Evolutionary conservation across 176 grass and related monocot genomes (phyloP), one percentile per base, ranked within the genome.

Genomic region (Areca catechu): DNA sequence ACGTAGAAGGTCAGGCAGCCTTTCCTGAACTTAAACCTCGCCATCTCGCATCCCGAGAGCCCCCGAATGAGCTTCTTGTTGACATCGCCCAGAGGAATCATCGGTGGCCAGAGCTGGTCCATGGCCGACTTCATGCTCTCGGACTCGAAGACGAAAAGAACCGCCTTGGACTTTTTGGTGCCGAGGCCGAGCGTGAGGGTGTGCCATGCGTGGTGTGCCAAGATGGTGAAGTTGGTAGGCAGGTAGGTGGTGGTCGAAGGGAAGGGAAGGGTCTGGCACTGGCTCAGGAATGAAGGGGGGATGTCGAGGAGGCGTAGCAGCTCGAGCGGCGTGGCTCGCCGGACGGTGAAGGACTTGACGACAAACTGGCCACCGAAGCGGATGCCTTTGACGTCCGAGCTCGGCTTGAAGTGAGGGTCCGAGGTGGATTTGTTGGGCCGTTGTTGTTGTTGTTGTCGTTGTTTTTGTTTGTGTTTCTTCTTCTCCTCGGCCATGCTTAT

Each of bases 1-100:
- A 97, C 92, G 82, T 97, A 97, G 70, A 97, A 81, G 51, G 92
- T 97, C 57, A 97, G 58, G 84, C 86, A 97, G 48, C 92, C 92
- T 56, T 97, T 97, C 27, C 92, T 49, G 64, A 97, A 97, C 86
- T 97, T 97, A 72, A 97, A 97, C 27, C 92, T 67, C 1, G 92
- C 83, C 92, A 97, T 97, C 65, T 97, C 92, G 72, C 83, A 80
- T 18, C 92, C 92, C 0, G 83, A 63, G 69, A 97, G 84, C 1
- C 86, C 92, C 4, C 86, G 80, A 60, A 97, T 97, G 77, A 97
- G 82, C 73, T 80, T 90, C 77, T 77, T 90, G 80, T 97, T 97
- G 27, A 97, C 83, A 61, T 97, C 92, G 7, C 92, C 92, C 48
- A 97, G 86, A 16, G 92, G 78, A 60, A 82, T 79, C 76, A 97